Evolutionary conservation across 2,329 filamentous ascomycete species (phyloP).

Genomic region (Colletotrichum tropicale): DNA sequence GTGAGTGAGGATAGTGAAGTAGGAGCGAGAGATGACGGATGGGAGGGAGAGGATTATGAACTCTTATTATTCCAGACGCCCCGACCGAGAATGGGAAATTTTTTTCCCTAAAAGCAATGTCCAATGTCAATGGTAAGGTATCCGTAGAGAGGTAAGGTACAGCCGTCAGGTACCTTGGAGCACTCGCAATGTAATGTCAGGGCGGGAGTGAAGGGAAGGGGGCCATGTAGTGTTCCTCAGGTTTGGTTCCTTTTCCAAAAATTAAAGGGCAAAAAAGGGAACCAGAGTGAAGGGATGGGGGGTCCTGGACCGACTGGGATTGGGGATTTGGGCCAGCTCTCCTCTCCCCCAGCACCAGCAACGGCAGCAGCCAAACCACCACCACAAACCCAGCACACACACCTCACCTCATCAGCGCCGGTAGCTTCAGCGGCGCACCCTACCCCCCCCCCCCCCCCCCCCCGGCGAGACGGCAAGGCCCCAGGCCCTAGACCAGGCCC

Average conservation of each 20-base stretch:
- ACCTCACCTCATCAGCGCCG: background rate
- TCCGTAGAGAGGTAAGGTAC: background rate
- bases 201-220: conserved; percentile 17
- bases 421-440: background rate
- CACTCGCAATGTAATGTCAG: conserved; percentile 15
- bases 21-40: background rate
- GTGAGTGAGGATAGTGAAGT: conserved; percentile 9
- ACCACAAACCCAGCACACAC: background rate
- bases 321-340: background rate
- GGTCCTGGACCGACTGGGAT: background rate
- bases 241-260: conserved; percentile 20
- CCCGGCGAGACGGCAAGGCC: conserved; percentile 4
- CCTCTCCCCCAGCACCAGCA: background rate
- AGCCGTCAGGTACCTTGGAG: background rate
- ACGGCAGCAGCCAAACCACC: background rate
- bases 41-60: conserved; percentile 20
- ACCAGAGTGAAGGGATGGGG: conserved; percentile 9
- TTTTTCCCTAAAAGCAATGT: conserved; percentile 14
- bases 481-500: background rate
- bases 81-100: conserved; percentile 20
- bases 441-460: conserved; percentile 2
- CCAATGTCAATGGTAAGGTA: background rate
- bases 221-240: conserved; percentile 18
- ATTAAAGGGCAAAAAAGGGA: conserved; percentile 18
- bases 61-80: conserved; percentile 13